Conservation (phyloP, 257 asterid genomes). For the Ajuga chamaepitys region DNA sequence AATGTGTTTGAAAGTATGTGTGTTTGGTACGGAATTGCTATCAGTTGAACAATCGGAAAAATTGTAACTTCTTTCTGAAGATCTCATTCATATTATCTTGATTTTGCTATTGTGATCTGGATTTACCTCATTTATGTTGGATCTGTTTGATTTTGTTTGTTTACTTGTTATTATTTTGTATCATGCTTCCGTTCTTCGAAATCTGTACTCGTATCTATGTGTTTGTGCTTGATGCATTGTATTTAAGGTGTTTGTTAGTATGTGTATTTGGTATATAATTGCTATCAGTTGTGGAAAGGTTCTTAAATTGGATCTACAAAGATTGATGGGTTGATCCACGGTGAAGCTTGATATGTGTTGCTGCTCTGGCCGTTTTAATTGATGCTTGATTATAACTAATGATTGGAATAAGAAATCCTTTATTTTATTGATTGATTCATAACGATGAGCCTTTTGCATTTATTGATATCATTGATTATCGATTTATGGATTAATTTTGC, state of each 20-base stretch:
- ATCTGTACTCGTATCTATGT: neutral
- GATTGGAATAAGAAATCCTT: neutral
- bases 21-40: no score
- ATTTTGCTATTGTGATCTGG: slow-evolving; percentile 1
- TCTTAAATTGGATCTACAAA: slow-evolving; percentile 14
- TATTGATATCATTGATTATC: neutral
- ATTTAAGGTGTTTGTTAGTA: neutral
- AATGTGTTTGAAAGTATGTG: no score
- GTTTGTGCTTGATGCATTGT: slow-evolving; percentile 7
- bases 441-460: neutral
- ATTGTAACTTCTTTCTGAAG: slow-evolving; percentile 19
- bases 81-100: neutral
- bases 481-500: neutral
- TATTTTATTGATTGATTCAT: neutral
- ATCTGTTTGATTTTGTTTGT: neutral
- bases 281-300: neutral
- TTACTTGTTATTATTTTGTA: neutral
- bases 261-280: neutral
- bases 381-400: neutral
- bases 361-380: neutral
- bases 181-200: no score
- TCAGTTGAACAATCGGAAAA: neutral
- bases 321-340: slow-evolving; percentile 2
- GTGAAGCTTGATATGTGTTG: slow-evolving; percentile 7
- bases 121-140: neutral